Evolutionary conservation across 768 basidiomycete species (phyloP), one percentile per base, ranked within the genome.

Genomic region (Omphalotus guepiniiformis): DNA sequence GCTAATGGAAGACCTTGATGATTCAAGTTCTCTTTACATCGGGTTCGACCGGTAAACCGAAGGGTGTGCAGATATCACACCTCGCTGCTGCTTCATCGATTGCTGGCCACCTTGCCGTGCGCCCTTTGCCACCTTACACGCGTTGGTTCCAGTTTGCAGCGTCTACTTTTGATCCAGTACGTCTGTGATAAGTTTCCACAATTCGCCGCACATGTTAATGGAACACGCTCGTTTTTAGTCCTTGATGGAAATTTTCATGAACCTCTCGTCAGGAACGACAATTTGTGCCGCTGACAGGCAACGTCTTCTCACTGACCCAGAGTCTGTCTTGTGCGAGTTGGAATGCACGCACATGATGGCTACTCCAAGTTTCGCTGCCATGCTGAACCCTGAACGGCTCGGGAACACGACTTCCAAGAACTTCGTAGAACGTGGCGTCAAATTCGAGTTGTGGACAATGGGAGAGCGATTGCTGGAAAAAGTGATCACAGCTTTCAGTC

Each of bases 1-100:
- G 16, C 15, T 37, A 18, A 13, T 18, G 13, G 28, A 15, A 11
- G 7, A 32, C 42, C 18, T 5, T n/a, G 30, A 11, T 13, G 8
- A 4, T 9, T 38, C n/a, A 22, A 47, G 46, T 47, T 11, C 46
- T 47, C 23, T 47, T 47, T 37, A 58, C 56, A 15, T 54, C 53
- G 18, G 56, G 56, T 26, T 58, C 53, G 21, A 58, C 56, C 9
- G 56, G 56, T 6, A 55, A 55, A 36, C 56, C 56, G 18, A 58
- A 58, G 38, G 56, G 56, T 32, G 56, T 58, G 22, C 46, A 58
- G 52, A 47, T 47, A 12, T 18, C 36, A 4, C 46, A 47, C 36
- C 36, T 19, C 9, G 46, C 46, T 18, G 46, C 34, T 35, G 30
- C 46, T 39, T 35, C 46, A 13, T 47, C 46, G 16, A 47, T 47